Conservation (phyloP, 371 early-diverging fungal genomes). For the Apophysomyces ossiformis region DNA sequence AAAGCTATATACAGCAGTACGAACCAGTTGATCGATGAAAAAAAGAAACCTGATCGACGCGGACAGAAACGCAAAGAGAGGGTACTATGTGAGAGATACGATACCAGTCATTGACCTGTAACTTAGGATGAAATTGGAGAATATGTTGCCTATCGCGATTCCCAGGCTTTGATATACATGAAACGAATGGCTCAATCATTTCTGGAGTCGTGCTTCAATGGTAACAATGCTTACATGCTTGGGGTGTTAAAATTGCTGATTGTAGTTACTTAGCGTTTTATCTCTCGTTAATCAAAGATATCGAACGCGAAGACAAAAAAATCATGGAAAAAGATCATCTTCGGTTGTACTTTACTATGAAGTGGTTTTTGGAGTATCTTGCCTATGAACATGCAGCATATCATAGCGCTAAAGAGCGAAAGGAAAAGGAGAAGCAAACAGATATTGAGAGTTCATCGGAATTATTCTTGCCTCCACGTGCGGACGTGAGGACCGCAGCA, state of each 20-base stretch:
- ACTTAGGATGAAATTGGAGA: constrained; percentile 27
- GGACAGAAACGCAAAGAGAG: constrained; percentile 41
- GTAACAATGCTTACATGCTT: constrained; percentile 32
- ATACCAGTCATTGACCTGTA: neutral
- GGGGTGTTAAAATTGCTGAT: too few relatives aligned
- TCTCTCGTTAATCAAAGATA: constrained; percentile 59
- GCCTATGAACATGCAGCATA: constrained; percentile 26
- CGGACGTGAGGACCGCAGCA: neutral
- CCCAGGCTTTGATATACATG: constrained; percentile 26
- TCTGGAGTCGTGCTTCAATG: constrained; percentile 67
- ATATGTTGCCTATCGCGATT: constrained; percentile 32
- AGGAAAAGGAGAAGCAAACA: constrained; percentile 16
- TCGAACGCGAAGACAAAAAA: constrained; percentile 62
- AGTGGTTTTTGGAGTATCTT: constrained; percentile 47
- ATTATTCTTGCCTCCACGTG: neutral
- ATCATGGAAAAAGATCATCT: constrained; percentile 56
- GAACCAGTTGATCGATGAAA: constrained; percentile 44
- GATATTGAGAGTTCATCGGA: constrained; percentile 4
- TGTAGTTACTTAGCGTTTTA: constrained; percentile 53
- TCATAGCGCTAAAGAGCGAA: constrained; percentile 9
- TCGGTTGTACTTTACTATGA: constrained; percentile 39
- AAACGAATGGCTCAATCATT: constrained; percentile 48
- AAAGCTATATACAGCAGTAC: constrained; percentile 50
- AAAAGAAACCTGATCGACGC: constrained; percentile 40
- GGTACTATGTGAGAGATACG: constrained; percentile 14